Evolutionary conservation across 495 filamentous ascomycete species (phyloP).

Genomic region (Daldinia concentrica): DNA sequence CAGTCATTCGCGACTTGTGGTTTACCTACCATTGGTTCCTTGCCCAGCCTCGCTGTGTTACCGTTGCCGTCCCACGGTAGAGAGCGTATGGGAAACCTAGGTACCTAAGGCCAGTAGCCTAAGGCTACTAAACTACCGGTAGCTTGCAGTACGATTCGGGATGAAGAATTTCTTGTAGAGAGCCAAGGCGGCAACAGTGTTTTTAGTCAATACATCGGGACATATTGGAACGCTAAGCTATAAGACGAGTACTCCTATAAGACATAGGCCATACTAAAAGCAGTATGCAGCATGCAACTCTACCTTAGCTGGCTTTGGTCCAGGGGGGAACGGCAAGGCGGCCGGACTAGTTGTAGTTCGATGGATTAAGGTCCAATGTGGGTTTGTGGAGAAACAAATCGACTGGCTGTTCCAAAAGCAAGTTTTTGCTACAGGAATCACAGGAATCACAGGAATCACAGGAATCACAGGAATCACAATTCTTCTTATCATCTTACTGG

Average conservation of each 20-base stretch:
- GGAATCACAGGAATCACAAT: conserved; percentile 30
- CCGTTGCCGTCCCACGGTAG: conserved; percentile 16
- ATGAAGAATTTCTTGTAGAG: not conserved
- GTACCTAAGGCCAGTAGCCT: too few relatives aligned
- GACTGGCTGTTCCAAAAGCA: conserved; percentile 26
- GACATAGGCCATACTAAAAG: conserved; percentile 4
- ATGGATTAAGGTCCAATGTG: conserved; percentile 7
- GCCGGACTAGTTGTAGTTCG: conserved; percentile 10
- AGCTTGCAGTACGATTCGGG: conserved; percentile 23
- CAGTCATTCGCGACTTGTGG: conserved; percentile 12
- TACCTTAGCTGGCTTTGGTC: not conserved
- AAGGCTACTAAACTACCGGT: conserved; percentile 11
- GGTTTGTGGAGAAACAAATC: conserved; percentile 27
- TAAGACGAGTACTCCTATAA: too few relatives aligned
- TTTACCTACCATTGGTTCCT: conserved; percentile 15
- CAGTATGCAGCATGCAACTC: conserved; percentile 15
- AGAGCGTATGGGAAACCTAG: conserved; percentile 4
- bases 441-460: conserved; percentile 35
- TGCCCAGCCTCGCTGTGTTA: conserved; percentile 26
- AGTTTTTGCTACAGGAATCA: conserved; percentile 24
- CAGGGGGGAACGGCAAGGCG: conserved; percentile 19
- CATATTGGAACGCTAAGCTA: not conserved
- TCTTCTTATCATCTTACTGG: conserved; percentile 28
- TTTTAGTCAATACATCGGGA: conserved; percentile 4
- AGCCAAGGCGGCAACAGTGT: not conserved